phyloP scores from a whole-genome alignment of 306 rosid genomes.

The Abrus precatorius region DNA sequence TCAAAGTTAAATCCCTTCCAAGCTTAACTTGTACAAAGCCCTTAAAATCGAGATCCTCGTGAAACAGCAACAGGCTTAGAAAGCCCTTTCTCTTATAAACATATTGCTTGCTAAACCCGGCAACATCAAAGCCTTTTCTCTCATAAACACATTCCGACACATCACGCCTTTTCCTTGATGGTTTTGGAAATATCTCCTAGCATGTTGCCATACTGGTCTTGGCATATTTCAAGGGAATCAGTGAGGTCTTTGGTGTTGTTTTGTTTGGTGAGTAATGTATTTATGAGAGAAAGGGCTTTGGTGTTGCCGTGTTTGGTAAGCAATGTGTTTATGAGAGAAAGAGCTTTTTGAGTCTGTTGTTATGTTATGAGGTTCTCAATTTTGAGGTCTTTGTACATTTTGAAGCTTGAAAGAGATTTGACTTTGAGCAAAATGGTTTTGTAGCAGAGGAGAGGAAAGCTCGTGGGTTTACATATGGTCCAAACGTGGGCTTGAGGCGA shows the following conservation, averaged over 20 bases:
- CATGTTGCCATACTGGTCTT: background rate
- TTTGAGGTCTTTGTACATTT: conserved; percentile 13
- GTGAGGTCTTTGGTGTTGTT: background rate
- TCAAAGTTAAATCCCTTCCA: fast-evolving
- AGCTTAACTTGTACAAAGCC: conserved; percentile 21
- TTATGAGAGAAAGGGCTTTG: background rate
- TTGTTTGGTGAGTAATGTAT: too few relatives aligned
- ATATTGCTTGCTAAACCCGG: fast-evolving
- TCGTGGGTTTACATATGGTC: background rate
- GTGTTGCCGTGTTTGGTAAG: fast-evolving
- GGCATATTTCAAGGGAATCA: background rate
- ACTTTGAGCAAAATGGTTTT: background rate
- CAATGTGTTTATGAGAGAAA: fast-evolving
- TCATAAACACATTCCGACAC: background rate
- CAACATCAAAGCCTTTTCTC: background rate
- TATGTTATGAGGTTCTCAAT: background rate
- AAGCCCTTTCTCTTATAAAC: background rate
- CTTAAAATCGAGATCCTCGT: background rate
- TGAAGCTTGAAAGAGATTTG: background rate
- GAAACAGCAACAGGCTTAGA: background rate
- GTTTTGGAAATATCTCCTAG: fast-evolving
- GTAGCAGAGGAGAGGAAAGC: background rate
- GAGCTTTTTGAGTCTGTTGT: background rate
- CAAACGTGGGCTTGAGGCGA: background rate
- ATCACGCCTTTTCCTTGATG: fast-evolving